phyloP scores from a whole-genome alignment of 169 alveolate genomes.

The Blepharisma undulans region DNA sequence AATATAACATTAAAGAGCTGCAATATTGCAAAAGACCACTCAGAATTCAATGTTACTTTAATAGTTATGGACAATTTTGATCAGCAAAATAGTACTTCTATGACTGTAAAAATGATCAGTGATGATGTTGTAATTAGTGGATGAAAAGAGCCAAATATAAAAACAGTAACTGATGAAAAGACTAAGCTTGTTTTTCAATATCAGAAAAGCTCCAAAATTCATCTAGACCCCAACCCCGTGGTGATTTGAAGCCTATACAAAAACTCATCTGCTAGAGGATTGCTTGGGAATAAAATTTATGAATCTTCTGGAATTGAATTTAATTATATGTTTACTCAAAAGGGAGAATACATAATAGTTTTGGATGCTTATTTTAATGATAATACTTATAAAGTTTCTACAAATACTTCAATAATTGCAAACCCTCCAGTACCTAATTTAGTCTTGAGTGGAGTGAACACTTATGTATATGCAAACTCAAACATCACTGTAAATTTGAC shows the following conservation, averaged over 20 bases:
- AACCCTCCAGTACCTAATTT: background rate
- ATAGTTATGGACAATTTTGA: background rate
- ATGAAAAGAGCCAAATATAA: background rate
- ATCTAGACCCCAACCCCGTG: background rate
- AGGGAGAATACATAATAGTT: background rate
- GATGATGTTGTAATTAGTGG: background rate
- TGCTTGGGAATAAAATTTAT: background rate
- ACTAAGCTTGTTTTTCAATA: background rate
- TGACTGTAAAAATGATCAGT: background rate
- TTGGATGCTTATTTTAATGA: background rate
- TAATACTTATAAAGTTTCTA: background rate
- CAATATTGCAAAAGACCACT: background rate
- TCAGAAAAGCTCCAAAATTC: background rate
- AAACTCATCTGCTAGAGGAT: background rate
- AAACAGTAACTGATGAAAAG: background rate
- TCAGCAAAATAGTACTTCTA: background rate
- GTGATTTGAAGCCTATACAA: background rate
- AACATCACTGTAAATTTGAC: background rate
- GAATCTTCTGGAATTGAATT: background rate
- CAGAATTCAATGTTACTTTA: background rate
- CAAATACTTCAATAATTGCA: background rate
- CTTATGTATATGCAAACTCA: background rate
- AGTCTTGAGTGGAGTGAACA: background rate
- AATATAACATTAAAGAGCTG: background rate
- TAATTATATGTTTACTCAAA: background rate